Base-by-base conservation (phyloP, 441 rosid genomes). In the Erodium moschatum region DNA sequence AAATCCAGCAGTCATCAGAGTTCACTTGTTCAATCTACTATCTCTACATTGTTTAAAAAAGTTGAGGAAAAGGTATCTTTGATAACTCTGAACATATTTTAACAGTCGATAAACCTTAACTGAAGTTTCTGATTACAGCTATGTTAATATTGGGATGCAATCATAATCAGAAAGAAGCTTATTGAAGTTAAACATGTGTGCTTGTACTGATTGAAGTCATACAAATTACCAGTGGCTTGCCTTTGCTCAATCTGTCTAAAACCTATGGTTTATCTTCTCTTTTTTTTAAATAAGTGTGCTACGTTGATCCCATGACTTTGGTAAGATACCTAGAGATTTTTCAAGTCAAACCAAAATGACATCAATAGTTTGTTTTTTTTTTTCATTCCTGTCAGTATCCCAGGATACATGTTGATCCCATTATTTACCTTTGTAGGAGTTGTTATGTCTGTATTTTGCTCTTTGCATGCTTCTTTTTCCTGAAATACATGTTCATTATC, bases 11-110 rank as follows among this genome's bases (percentile, higher is more conserved):
- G 61, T 71, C 81, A 70, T 73, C 82, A 69, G 40, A 74, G 81
- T 76, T 81, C 88, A 68, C 89, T 93, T 54, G 89, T 91, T 76
- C 98, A 93, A 81, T 74, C 93, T 19, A 87, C 93, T 3, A 82
- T 91, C 70, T 78, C 93, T 63, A 83, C 91, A 42, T 71, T 93
- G 68, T 89, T 91, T 80, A 91, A 85, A 75, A 93, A 88, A 80
- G 91, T 78, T 60, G 89, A 81, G 69, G 74, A 86, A 73, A 86
- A 85, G 85, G 90, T 85, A 72, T 66, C 73, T 5, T 10, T 6
- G 40, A 20, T 2, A 35, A 29, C 52, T 19, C 66, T 70, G 64
- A 27, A 24, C 69, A 12, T 67, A n/a, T 19, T 52, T 40, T 8
- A 18, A 2, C 27, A 18, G 29, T 19, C 12, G 63, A 19, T 58